These are phyloP conservation scores for Monosporascus sp. DNA, from an alignment of 2,329 filamentous ascomycete genomes.

Conservation along the genomic window DNA sequence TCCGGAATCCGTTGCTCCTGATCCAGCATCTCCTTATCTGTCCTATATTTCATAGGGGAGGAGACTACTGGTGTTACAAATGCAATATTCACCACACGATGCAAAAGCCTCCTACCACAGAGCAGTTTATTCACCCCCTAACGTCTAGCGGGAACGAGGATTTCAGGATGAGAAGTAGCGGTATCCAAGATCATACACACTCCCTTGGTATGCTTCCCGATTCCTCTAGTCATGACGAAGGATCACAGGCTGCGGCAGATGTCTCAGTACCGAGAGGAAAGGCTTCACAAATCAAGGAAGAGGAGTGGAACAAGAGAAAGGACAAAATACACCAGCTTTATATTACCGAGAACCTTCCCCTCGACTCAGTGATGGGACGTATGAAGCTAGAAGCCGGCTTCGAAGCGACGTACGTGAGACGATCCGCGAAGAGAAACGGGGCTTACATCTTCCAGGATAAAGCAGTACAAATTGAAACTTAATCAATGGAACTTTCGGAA, in stretches of 20 bases:
- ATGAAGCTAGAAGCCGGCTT: not conserved
- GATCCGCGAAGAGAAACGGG: not conserved
- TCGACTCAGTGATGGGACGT: not conserved
- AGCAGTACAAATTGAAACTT: not conserved
- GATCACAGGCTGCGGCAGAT: no score
- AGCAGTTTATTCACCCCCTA: not conserved
- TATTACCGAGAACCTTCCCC: not conserved
- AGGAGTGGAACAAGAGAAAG: not conserved
- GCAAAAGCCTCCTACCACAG: not conserved
- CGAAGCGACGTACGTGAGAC: not conserved
- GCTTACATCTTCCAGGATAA: not conserved
- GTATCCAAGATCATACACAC: not conserved
- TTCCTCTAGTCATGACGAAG: no score
- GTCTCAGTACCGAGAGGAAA: not conserved
- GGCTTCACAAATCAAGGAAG: not conserved
- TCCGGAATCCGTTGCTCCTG: not conserved
- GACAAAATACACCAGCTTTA: not conserved
- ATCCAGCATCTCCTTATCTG: not conserved
- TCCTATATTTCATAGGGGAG: not conserved
- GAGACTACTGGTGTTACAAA: not conserved
- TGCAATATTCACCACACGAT: not conserved
- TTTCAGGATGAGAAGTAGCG: not conserved
- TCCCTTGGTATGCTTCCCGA: not conserved
- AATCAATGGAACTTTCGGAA: not conserved
- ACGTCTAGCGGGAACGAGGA: not conserved